These are phyloP conservation scores for Botrytis galanthina DNA, from an alignment of 2,329 filamentous ascomycete genomes.

Conservation along the genomic window DNA sequence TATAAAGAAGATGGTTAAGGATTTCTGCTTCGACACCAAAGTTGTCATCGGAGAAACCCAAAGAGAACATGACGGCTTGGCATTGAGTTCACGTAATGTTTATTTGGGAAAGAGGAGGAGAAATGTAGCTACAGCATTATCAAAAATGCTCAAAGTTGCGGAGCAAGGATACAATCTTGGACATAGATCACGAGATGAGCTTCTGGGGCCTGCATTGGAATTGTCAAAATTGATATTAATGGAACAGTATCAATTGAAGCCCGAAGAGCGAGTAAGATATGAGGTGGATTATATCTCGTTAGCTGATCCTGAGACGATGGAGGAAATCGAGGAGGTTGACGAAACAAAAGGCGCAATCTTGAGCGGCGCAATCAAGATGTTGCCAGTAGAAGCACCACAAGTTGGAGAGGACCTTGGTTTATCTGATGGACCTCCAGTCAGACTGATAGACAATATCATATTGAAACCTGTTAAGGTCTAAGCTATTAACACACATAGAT, in stretches of 20 bases:
- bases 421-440: constrained; percentile 69
- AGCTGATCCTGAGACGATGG: constrained; percentile 78
- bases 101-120: constrained; percentile 80
- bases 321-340: constrained; percentile 73
- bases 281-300: constrained; percentile 92
- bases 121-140: constrained; percentile 68
- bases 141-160: constrained; percentile 65
- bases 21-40: constrained; percentile 77
- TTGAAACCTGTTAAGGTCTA: constrained; percentile 46
- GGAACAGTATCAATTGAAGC: constrained; percentile 60
- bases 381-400: constrained; percentile 69
- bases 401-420: constrained; percentile 74
- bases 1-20: constrained; percentile 79
- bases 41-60: constrained; percentile 73
- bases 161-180: constrained; percentile 61
- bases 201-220: constrained; percentile 69
- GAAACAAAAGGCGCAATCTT: constrained; percentile 71
- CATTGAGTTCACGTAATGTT: constrained; percentile 89
- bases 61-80: constrained; percentile 77
- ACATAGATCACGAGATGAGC: constrained; percentile 55
- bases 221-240: constrained; percentile 55
- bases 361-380: constrained; percentile 88
- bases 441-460: constrained; percentile 93
- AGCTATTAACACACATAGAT: not conserved
- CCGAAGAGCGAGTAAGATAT: constrained; percentile 63